Conservation (phyloP, 441 rosid genomes). For the Gossypium davidsonii region DNA sequence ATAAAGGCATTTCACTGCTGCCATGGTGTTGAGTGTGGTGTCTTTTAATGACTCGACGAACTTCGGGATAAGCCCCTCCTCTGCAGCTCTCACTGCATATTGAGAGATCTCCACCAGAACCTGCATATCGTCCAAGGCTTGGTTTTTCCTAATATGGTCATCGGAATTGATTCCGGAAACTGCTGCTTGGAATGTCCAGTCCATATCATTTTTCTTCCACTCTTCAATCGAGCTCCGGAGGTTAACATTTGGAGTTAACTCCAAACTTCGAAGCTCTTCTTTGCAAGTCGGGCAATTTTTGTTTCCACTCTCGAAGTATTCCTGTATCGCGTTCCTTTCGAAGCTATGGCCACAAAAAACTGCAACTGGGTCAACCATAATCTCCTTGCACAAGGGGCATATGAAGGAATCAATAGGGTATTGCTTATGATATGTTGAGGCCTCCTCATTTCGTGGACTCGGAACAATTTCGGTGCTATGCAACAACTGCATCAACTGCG, state of each 20-base stretch:
- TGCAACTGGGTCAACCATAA: slow-evolving; percentile 47
- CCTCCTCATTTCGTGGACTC: slow-evolving; percentile 23
- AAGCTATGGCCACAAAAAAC: slow-evolving; percentile 47
- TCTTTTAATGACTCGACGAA: slow-evolving; percentile 35
- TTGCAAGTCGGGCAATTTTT: slow-evolving; percentile 39
- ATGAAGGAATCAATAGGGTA: slow-evolving; percentile 31
- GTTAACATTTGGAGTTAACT: slow-evolving; percentile 36
- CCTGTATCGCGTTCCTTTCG: slow-evolving; percentile 41
- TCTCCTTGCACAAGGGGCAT: slow-evolving; percentile 40
- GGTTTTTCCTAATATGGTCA: slow-evolving; percentile 25
- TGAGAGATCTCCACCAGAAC: slow-evolving; percentile 26
- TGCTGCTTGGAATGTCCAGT: slow-evolving; percentile 34
- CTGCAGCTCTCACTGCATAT: slow-evolving; percentile 29
- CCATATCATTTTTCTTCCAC: slow-evolving; percentile 39
- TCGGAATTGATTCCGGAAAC: slow-evolving; percentile 26
- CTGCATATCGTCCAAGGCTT: slow-evolving; percentile 36
- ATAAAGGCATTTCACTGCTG: slow-evolving; percentile 34
- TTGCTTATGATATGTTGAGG: slow-evolving; percentile 14
- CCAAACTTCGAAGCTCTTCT: slow-evolving; percentile 32
- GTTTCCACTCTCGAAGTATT: slow-evolving; percentile 30
- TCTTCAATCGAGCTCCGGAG: slow-evolving; percentile 42
- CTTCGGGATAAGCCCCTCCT: slow-evolving; percentile 28
- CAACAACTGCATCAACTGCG: slow-evolving; percentile 36
- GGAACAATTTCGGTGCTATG: slow-evolving; percentile 32
- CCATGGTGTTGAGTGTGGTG: slow-evolving; percentile 18